These are phyloP conservation scores for Lonicera japonica DNA, from an alignment of 129 eudicot species.

Conservation along the genomic window DNA sequence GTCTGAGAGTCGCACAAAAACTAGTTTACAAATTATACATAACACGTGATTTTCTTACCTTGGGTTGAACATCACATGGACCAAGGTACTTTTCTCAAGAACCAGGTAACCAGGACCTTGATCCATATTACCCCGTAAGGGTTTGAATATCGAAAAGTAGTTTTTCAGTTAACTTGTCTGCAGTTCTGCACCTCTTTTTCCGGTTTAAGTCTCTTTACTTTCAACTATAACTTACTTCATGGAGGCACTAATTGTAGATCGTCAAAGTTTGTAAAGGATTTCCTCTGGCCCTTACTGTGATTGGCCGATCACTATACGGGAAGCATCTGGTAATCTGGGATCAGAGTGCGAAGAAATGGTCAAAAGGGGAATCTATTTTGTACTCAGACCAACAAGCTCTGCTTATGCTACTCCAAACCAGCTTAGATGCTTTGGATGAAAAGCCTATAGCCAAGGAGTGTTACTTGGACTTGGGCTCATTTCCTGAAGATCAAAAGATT, in stretches of 20 bases:
- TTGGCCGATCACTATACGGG: conserved; percentile 35
- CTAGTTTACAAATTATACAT: no score
- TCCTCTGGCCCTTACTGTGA: conserved; percentile 39
- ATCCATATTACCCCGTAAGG: no score
- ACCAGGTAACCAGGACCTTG: no score
- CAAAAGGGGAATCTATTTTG: conserved; percentile 19
- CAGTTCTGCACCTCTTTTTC: no score
- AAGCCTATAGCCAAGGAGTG: conserved; percentile 19
- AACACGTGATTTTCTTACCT: no score
- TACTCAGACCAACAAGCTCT: background rate
- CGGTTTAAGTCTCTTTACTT: no score
- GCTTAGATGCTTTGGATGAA: conserved; percentile 24
- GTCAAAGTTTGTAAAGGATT: conserved; percentile 38
- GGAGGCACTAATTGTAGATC: conserved; percentile 11
- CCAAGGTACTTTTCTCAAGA: no score
- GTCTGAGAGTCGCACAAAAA: no score
- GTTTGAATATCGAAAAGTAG: no score
- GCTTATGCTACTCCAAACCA: background rate
- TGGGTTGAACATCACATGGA: no score
- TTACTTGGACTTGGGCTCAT: conserved; percentile 34
- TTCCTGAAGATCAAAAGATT: conserved; percentile 38
- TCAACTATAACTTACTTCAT: background rate
- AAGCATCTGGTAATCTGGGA: conserved; percentile 24
- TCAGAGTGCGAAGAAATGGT: conserved; percentile 19
- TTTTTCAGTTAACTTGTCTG: no score